Percentiles rank a stretch among this genome's conserved stretches.
Evolutionary conservation across 2,329 filamentous ascomycete genomes (phyloP).

Genomic region (Trichoderma endophyticum): DNA sequence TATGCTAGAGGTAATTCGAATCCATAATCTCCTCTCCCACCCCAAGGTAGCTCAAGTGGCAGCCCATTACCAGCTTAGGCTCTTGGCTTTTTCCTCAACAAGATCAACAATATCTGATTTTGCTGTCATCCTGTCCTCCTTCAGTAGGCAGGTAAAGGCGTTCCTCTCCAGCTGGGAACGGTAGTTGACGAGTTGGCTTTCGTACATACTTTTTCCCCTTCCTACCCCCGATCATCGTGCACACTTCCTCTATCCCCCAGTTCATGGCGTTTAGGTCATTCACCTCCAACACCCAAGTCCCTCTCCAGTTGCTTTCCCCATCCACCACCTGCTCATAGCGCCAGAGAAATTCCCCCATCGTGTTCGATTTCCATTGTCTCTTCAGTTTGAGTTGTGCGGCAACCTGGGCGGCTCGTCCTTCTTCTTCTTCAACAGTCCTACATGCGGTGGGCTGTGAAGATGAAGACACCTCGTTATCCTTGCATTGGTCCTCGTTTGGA

Average conservation of each 20-base stretch:
- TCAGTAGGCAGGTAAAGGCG: neutral
- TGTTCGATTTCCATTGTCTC: neutral
- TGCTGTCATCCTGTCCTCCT: neutral
- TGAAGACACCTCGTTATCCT: neutral
- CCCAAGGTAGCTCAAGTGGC: too few species aligned
- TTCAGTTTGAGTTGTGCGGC: neutral
- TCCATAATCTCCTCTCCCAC: neutral
- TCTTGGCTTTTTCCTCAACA: too few species aligned
- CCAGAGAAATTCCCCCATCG: neutral
- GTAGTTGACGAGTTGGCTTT: neutral
- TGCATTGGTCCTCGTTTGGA: neutral
- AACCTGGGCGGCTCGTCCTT: neutral
- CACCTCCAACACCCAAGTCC: neutral
- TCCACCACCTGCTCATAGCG: neutral
- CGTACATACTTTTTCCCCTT: neutral
- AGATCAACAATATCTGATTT: too few species aligned
- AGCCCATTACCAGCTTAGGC: too few species aligned
- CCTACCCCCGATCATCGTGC: accelerated
- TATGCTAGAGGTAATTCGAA: neutral
- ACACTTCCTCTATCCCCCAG: neutral
- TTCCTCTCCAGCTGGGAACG: neutral
- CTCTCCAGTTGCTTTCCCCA: neutral
- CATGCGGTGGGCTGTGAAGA: neutral
- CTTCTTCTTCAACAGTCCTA: neutral
- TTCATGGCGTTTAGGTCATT: neutral